Evolutionary conservation across 352 stramenopile genomes (phyloP), one percentile per base, ranked within the genome.

Genomic region (Ophiocytium majus): DNA sequence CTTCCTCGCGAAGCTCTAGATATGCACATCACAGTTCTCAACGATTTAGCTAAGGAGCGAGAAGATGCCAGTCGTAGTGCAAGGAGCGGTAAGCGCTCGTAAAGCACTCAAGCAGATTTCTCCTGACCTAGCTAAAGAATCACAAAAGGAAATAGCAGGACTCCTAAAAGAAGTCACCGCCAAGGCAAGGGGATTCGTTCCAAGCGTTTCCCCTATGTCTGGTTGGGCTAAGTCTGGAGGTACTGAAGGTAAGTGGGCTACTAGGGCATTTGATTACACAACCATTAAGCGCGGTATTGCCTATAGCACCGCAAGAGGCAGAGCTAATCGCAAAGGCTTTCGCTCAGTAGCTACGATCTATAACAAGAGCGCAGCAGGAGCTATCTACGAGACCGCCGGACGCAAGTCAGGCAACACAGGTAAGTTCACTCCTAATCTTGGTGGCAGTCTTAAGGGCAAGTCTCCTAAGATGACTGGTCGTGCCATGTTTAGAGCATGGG

Each of bases 81-180:
- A 71, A 71, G 57, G 57, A 23, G 57, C 57, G 23, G 28, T 23
- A 23, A 28, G 28, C 19, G 19, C 28, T 71, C 57, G 57, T 71
- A 71, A 71, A 71, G 57, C 57, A 23, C 57, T 71, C 19, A 71
- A 71, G 57, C 23, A 71, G 57, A 23, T 71, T 28, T 71, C 57
- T 23, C 57, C 57, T 71, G 57, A 71, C 28, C 57, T 71, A 28
- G 57, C 23, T 28, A 71, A 71, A 71, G 57, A 71, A 71, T 23
- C 57, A 23, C 57, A 28, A 71, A 28, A 71, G 28, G 57, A 71
- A 28, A 71, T 71, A 28, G 28, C 28, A 23, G 57, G 57, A 71
- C 28, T 71, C 57, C 57, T 71, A 71, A 71, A 71, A 28, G 19
- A 23, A 71, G 23, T 71, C 19, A 28, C 28, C 28, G 28, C 23